Evolutionary conservation across 2,329 filamentous ascomycete species (phyloP).

Genomic region (Rachicladosporium sp.): DNA sequence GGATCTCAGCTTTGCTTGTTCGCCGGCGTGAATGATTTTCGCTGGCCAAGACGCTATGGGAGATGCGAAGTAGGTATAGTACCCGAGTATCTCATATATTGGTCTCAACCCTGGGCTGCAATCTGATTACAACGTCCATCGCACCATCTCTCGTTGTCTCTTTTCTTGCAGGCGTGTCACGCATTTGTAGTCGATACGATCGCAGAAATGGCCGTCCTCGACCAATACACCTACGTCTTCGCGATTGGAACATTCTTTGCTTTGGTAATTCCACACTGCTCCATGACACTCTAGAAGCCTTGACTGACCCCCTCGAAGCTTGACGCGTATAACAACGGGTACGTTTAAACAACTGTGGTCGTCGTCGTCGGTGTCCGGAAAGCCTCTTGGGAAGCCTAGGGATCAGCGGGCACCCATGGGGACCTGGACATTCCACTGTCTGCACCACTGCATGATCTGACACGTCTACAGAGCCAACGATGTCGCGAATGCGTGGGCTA

Average conservation of each 20-base stretch:
- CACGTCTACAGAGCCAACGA: constrained; percentile 23
- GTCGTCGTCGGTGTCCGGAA: no score
- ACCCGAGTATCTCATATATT: neutral
- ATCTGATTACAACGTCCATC: neutral
- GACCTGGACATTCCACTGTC: no score
- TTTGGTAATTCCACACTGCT: no score
- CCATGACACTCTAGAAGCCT: no score
- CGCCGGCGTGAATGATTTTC: neutral
- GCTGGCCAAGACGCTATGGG: neutral
- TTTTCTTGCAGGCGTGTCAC: no score
- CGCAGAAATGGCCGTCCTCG: constrained; percentile 25
- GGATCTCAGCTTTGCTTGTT: no score
- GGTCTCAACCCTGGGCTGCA: neutral
- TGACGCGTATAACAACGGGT: constrained; percentile 55
- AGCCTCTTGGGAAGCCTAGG: neutral
- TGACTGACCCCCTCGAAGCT: no score
- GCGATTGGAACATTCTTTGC: constrained; percentile 52
- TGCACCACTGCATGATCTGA: neutral
- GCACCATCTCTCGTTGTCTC: neutral
- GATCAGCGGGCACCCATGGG: no score
- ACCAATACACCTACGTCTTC: constrained; percentile 51
- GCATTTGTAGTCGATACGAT: no score
- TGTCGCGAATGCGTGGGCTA: constrained; percentile 45
- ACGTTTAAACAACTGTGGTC: constrained; percentile 21
- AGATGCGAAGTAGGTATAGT: neutral